phyloP scores from a whole-genome alignment of 169 alveolate species.

The Eimeria necatrix region DNA sequence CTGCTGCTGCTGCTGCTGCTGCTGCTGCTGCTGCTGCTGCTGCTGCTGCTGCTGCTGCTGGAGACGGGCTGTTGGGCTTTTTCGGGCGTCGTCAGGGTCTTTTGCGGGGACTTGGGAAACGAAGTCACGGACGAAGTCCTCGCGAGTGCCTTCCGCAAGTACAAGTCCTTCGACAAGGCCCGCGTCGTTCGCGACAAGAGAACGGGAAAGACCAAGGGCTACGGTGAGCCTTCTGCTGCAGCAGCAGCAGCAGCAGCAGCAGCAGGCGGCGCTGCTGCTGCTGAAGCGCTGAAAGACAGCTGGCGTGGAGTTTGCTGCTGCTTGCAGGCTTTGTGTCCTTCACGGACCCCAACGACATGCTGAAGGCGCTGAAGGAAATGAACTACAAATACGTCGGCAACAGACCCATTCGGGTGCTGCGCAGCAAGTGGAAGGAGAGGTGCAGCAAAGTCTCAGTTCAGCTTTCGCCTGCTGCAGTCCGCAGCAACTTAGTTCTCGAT shows the following conservation, averaged over 20 bases:
- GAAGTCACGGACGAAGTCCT: slow-evolving; percentile 98
- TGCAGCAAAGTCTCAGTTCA: background rate
- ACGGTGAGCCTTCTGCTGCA: slow-evolving; percentile 83
- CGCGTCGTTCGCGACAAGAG: slow-evolving; percentile 96
- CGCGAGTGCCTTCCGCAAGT: slow-evolving; percentile 97
- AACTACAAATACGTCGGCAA: slow-evolving; percentile 95
- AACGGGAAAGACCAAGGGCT: slow-evolving; percentile 98
- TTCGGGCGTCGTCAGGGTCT: slow-evolving; percentile 89
- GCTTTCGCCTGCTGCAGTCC: background rate
- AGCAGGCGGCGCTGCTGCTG: background rate
- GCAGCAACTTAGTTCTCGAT: background rate
- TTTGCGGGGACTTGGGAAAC: slow-evolving; percentile 98
- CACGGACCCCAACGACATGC: slow-evolving; percentile 92
- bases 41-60: no score
- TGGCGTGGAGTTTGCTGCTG: background rate
- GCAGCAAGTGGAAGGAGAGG: slow-evolving; percentile 94
- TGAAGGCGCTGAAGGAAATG: slow-evolving; percentile 95
- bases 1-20: no score
- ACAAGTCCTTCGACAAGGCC: slow-evolving; percentile 94
- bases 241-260: background rate
- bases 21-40: no score
- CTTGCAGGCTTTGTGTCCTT: slow-evolving; percentile 94
- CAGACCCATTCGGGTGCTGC: slow-evolving; percentile 93
- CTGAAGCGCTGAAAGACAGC: background rate
- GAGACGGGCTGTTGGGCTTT: no score